phyloP scores from a whole-genome alignment of 129 eudicot species.

The Calendula officinalis region DNA sequence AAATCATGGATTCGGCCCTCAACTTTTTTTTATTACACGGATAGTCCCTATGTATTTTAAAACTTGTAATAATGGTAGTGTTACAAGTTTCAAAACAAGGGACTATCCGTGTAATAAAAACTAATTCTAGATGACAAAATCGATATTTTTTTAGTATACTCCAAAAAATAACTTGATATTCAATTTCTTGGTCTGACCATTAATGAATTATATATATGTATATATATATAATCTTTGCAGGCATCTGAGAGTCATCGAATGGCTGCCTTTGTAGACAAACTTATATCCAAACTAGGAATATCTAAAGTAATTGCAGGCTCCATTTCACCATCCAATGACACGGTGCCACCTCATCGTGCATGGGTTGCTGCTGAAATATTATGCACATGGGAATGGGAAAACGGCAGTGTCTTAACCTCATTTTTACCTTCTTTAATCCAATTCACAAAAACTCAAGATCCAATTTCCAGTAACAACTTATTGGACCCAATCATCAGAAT shows the following conservation, averaged over 20 bases:
- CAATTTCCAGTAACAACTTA: constrained; percentile 31
- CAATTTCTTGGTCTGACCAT: background rate
- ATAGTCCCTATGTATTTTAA: too few species aligned
- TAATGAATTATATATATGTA: background rate
- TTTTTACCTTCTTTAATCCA: constrained; percentile 59
- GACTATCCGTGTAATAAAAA: too few species aligned
- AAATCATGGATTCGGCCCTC: too few species aligned
- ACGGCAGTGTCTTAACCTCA: constrained; percentile 69
- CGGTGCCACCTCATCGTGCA: constrained; percentile 44
- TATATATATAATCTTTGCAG: constrained; percentile 36
- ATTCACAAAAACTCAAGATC: constrained; percentile 35
- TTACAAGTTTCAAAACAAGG: too few species aligned
- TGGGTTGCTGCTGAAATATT: constrained; percentile 95
- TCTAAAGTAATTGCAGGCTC: constrained; percentile 57
- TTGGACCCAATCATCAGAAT: constrained; percentile 51
- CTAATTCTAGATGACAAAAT: too few species aligned
- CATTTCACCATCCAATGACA: constrained; percentile 25
- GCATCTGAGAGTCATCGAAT: constrained; percentile 38
- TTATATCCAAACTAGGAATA: constrained; percentile 66
- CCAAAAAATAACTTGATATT: background rate
- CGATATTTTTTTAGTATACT: too few species aligned
- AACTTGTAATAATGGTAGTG: too few species aligned
- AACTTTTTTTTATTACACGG: too few species aligned
- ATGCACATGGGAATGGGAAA: constrained; percentile 95
- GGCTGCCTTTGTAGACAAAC: constrained; percentile 70